Conservation (phyloP, 2,329 filamentous ascomycete genomes). For the Taxawa tesnikishii region DNA sequence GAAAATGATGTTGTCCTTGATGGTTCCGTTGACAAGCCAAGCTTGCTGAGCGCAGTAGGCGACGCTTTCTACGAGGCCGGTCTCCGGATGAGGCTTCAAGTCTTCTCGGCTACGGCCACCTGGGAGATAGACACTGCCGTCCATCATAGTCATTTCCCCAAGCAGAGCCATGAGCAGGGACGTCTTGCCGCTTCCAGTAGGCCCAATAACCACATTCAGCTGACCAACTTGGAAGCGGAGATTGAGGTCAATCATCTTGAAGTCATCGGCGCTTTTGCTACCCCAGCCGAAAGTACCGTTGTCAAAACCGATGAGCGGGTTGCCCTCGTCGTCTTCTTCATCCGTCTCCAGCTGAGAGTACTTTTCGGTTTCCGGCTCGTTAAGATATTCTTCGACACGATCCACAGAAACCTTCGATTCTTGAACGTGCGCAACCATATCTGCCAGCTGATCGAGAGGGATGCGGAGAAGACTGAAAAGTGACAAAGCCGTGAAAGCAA, state of each 20-base stretch:
- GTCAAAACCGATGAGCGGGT: constrained; percentile 71
- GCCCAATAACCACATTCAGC: constrained; percentile 84
- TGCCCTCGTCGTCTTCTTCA: constrained; percentile 55
- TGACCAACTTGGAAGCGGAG: constrained; percentile 74
- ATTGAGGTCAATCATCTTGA: constrained; percentile 70
- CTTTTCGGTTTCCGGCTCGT: constrained; percentile 91
- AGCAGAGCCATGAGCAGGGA: constrained; percentile 91
- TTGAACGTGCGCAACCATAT: constrained; percentile 97
- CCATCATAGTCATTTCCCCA: constrained; percentile 84
- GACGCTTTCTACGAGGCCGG: constrained; percentile 78
- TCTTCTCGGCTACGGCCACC: constrained; percentile 80
- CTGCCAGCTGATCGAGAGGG: constrained; percentile 86
- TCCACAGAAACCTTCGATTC: constrained; percentile 95
- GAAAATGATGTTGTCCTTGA: constrained; percentile 93
- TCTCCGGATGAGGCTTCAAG: constrained; percentile 66
- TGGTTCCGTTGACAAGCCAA: constrained; percentile 91
- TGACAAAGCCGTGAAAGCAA: constrained; percentile 92
- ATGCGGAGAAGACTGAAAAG: constrained; percentile 90
- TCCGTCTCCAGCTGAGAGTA: constrained; percentile 69
- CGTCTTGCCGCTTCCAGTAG: constrained; percentile 91
- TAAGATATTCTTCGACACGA: constrained; percentile 87
- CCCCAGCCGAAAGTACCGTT: constrained; percentile 86
- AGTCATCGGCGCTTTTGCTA: constrained; percentile 38
- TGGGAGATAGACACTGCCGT: constrained; percentile 72
- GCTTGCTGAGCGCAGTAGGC: constrained; percentile 95